Evolutionary conservation across 805 yeast genomes (phyloP).

Genomic region (Nakazawaea wyomingensis): DNA sequence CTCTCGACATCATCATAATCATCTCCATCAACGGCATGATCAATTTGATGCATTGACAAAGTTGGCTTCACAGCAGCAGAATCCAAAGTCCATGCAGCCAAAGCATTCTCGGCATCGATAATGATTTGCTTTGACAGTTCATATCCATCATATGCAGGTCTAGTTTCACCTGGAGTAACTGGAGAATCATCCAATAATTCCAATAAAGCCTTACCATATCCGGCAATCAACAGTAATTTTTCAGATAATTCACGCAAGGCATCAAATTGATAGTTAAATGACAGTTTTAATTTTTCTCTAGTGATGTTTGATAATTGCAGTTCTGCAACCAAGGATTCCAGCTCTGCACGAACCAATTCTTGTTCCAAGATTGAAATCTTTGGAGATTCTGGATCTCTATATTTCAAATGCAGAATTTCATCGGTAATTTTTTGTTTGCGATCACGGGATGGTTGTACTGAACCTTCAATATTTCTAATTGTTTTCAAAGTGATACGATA

Average conservation of each 20-base stretch:
- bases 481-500: slow-evolving; percentile 79
- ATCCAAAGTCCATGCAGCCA: slow-evolving; percentile 81
- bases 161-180: slow-evolving; percentile 88
- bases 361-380: slow-evolving; percentile 79
- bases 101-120: slow-evolving; percentile 78
- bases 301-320: slow-evolving; percentile 88
- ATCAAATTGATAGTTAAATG: slow-evolving; percentile 80
- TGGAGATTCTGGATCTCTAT: slow-evolving; percentile 82
- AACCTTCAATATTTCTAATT: slow-evolving; percentile 78
- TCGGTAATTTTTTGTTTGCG: slow-evolving; percentile 82
- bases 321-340: slow-evolving; percentile 87
- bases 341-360: slow-evolving; percentile 87
- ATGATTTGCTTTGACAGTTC: slow-evolving; percentile 86
- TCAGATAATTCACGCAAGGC: slow-evolving; percentile 82
- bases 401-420: slow-evolving; percentile 76
- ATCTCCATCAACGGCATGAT: slow-evolving; percentile 45
- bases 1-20: slow-evolving; percentile 44
- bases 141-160: slow-evolving; percentile 85
- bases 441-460: slow-evolving; percentile 85
- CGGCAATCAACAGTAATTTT: slow-evolving; percentile 80
- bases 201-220: slow-evolving; percentile 82
- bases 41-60: slow-evolving; percentile 52
- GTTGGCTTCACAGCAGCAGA: slow-evolving; percentile 80
- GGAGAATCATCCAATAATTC: slow-evolving; percentile 81
- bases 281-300: slow-evolving; percentile 80